These are phyloP conservation scores for Nemania serpens DNA, from an alignment of 2,329 filamentous ascomycete genomes.

Conservation along the genomic window DNA sequence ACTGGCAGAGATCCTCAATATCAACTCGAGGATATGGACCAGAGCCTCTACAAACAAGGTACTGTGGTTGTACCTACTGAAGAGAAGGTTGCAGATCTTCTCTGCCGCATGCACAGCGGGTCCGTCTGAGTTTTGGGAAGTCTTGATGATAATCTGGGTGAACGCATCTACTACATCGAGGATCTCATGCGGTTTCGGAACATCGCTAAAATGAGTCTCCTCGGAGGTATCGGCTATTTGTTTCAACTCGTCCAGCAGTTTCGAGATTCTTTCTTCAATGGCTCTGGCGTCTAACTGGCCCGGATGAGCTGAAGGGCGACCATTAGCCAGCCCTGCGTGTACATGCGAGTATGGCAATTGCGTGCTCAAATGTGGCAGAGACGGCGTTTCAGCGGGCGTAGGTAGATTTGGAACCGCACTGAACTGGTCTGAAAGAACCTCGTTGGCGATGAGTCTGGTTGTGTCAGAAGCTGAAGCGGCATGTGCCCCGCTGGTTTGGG, in stretches of 20 bases:
- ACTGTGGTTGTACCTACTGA: slow-evolving; percentile 57
- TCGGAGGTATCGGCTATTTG: slow-evolving; percentile 55
- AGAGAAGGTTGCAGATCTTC: slow-evolving; percentile 62
- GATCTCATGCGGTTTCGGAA: slow-evolving; percentile 63
- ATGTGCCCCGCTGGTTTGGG: slow-evolving; percentile 61
- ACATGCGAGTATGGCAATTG: slow-evolving; percentile 62
- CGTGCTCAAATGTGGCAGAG: slow-evolving; percentile 56
- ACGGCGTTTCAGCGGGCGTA: slow-evolving; percentile 63
- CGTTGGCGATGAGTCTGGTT: slow-evolving; percentile 65
- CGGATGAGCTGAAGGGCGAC: slow-evolving; percentile 50
- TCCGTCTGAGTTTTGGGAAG: slow-evolving; percentile 64
- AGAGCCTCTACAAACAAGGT: slow-evolving; percentile 64
- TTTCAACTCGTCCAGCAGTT: slow-evolving; percentile 62
- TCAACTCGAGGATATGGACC: slow-evolving; percentile 64
- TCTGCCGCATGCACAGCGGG: slow-evolving; percentile 63
- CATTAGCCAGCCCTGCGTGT: slow-evolving; percentile 56
- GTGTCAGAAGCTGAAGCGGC: slow-evolving; percentile 63
- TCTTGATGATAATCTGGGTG: slow-evolving; percentile 66
- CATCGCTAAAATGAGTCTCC: slow-evolving; percentile 64
- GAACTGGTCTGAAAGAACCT: slow-evolving; percentile 67
- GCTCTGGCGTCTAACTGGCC: slow-evolving; percentile 57
- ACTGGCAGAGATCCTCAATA: slow-evolving; percentile 60
- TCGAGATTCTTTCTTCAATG: slow-evolving; percentile 60
- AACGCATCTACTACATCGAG: slow-evolving; percentile 67
- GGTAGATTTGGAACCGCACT: slow-evolving; percentile 60